Percentiles rank a stretch among this genome's conserved stretches.
These are phyloP conservation scores for Schwanniomyces vanrijiae DNA, from an alignment of 805 yeast species.

Conservation along the genomic window DNA sequence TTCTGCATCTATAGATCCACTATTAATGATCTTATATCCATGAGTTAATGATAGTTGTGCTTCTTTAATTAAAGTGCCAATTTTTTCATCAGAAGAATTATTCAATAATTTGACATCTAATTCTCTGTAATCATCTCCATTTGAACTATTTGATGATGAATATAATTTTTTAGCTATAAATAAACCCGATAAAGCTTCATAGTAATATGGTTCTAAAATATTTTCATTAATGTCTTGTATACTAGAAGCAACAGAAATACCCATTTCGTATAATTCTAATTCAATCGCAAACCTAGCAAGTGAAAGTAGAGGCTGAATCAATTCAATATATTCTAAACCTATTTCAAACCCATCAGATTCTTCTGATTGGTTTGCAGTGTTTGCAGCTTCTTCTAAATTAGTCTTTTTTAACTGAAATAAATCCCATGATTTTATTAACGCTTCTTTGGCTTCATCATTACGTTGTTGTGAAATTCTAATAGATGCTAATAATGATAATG, in stretches of 20 bases:
- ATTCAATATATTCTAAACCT: slow-evolving; percentile 57
- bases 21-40: slow-evolving; percentile 41
- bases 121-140: slow-evolving; percentile 42
- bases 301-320: slow-evolving; percentile 71
- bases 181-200: slow-evolving; percentile 76
- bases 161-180: slow-evolving; percentile 34
- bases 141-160: slow-evolving; percentile 23
- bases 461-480: slow-evolving; percentile 86
- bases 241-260: slow-evolving; percentile 61
- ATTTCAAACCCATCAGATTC: slow-evolving; percentile 43
- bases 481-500: slow-evolving; percentile 79
- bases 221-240: slow-evolving; percentile 82
- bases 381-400: slow-evolving; percentile 43
- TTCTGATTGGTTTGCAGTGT: slow-evolving; percentile 11
- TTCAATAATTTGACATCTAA: slow-evolving; percentile 21
- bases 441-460: slow-evolving; percentile 67
- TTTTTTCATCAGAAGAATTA: slow-evolving; percentile 24
- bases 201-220: slow-evolving; percentile 75
- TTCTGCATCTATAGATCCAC: slow-evolving; percentile 47
- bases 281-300: slow-evolving; percentile 78
- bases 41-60: slow-evolving; percentile 45
- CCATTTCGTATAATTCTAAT: slow-evolving; percentile 66
- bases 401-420: slow-evolving; percentile 56
- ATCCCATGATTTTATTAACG: slow-evolving; percentile 70
- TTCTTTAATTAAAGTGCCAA: slow-evolving; percentile 31